Percentiles rank a stretch among this genome's conserved stretches.
Evolutionary conservation across 441 rosid species (phyloP).

Genomic region (Populus hybrid): DNA sequence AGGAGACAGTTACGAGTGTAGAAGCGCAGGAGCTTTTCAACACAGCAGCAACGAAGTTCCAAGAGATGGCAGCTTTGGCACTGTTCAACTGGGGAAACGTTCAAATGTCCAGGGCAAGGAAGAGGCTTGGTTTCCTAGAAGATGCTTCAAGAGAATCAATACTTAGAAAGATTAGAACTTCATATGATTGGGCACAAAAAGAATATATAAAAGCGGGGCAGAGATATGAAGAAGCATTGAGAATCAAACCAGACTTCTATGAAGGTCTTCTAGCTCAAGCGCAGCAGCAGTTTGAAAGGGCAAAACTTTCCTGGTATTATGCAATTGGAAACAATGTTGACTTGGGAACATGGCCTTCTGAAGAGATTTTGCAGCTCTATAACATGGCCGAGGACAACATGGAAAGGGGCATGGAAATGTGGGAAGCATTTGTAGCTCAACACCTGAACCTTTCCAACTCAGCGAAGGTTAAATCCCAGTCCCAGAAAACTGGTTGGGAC

Average conservation of each 20-base stretch:
- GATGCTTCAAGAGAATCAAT: constrained; percentile 64
- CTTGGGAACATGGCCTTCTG: constrained; percentile 54
- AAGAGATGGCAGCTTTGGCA: constrained; percentile 96
- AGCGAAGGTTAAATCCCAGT: constrained; percentile 35
- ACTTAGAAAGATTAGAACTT: constrained; percentile 47
- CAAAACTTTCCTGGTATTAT: constrained; percentile 89
- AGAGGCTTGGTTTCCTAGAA: constrained; percentile 58
- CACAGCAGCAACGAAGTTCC: constrained; percentile 79
- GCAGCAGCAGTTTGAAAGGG: constrained; percentile 84
- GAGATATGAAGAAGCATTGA: constrained; percentile 76
- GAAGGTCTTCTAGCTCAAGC: constrained; percentile 91
- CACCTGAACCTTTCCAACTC: constrained; percentile 50
- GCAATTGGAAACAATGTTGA: constrained; percentile 63
- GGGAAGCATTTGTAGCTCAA: constrained; percentile 79
- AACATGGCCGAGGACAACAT: constrained; percentile 86
- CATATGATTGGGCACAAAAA: constrained; percentile 67
- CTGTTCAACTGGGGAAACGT: constrained; percentile 97
- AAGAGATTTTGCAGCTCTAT: constrained; percentile 71
- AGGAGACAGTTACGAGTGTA: constrained; percentile 79
- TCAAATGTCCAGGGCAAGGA: constrained; percentile 94
- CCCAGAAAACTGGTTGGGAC: constrained; percentile 54
- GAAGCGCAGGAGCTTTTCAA: constrained; percentile 83
- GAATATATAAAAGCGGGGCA: constrained; percentile 68
- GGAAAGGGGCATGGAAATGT: constrained; percentile 89
- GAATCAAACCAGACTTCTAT: constrained; percentile 83